Percentiles rank a stretch among this genome's conserved stretches.
These are phyloP conservation scores for Acer saccharum DNA, from an alignment of 345 rosid genomes.

Conservation along the genomic window DNA sequence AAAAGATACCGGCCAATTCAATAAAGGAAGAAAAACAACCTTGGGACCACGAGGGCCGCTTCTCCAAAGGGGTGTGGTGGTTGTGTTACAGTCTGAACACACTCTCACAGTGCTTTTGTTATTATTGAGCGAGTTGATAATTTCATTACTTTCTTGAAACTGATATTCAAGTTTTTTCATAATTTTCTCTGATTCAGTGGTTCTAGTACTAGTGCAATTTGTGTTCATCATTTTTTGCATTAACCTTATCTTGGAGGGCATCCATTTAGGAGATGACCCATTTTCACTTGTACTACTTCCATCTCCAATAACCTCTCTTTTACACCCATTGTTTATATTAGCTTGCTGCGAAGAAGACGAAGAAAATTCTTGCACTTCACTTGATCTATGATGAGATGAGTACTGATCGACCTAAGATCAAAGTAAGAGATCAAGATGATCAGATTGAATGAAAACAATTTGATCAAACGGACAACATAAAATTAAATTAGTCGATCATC, in stretches of 20 bases:
- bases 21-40: slow-evolving; percentile 29
- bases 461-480: no score
- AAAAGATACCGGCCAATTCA: no score
- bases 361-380: slow-evolving; percentile 16
- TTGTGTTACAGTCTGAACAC: slow-evolving; percentile 63
- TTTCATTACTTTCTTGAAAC: slow-evolving; percentile 4
- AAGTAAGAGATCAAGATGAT: neutral
- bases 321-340: neutral
- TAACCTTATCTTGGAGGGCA: slow-evolving; percentile 49
- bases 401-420: slow-evolving; percentile 21
- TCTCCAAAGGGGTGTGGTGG: slow-evolving; percentile 76
- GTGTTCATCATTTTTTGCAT: slow-evolving; percentile 42
- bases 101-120: slow-evolving; percentile 31
- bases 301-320: slow-evolving; percentile 15
- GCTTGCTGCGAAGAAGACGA: neutral
- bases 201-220: neutral
- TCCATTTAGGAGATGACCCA: slow-evolving; percentile 35
- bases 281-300: slow-evolving; percentile 1
- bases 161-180: slow-evolving; percentile 25
- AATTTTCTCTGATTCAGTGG: neutral
- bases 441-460: neutral
- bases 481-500: neutral
- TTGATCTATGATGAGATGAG: slow-evolving; percentile 3
- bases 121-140: slow-evolving; percentile 5
- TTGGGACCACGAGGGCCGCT: slow-evolving; percentile 72